phyloP scores from a whole-genome alignment of 805 yeast species.

The Metschnikowia henanensis region DNA sequence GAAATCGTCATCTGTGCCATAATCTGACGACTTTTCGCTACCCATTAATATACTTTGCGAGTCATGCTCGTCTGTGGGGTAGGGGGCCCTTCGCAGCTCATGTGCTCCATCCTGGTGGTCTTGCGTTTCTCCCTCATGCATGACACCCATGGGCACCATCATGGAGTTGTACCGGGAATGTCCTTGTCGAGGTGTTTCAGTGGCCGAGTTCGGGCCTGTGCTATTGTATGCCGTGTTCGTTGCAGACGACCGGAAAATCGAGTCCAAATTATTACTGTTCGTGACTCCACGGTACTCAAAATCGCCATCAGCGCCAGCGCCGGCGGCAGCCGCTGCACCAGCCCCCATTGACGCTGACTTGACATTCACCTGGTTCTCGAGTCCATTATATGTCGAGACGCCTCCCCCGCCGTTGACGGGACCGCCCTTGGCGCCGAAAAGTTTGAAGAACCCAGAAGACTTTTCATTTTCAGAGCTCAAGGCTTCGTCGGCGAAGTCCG shows the following conservation, averaged over 20 bases:
- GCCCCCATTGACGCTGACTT: slow-evolving; percentile 17
- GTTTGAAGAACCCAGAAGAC: slow-evolving; percentile 27
- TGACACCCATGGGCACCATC: slow-evolving; percentile 7
- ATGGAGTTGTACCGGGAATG: slow-evolving; percentile 19
- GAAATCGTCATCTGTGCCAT: slow-evolving; percentile 17
- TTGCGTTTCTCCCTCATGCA: slow-evolving; percentile 10
- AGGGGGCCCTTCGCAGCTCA: slow-evolving; percentile 7
- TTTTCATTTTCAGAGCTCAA: slow-evolving; percentile 21
- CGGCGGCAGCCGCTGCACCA: slow-evolving; percentile 6
- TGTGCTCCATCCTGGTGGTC: neutral
- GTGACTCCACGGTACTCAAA: slow-evolving; percentile 45
- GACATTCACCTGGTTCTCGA: slow-evolving; percentile 26
- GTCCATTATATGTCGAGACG: slow-evolving; percentile 23
- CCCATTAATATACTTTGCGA: slow-evolving; percentile 1
- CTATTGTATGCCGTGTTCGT: slow-evolving; percentile 12
- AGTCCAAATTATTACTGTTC: slow-evolving; percentile 42
- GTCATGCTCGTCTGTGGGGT: slow-evolving; percentile 11
- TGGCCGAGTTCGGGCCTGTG: slow-evolving; percentile 14
- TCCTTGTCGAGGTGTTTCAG: slow-evolving; percentile 8
- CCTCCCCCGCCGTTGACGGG: slow-evolving; percentile 20
- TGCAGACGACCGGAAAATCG: slow-evolving; percentile 29
- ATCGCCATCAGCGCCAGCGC: slow-evolving; percentile 25
- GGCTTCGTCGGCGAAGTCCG: slow-evolving; percentile 40
- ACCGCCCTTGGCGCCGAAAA: slow-evolving; percentile 29
- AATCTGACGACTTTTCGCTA: slow-evolving; percentile 15